These are phyloP conservation scores for Cadophora luteo-olivacea DNA, from an alignment of 2,329 filamentous ascomycete genomes.

Conservation along the genomic window DNA sequence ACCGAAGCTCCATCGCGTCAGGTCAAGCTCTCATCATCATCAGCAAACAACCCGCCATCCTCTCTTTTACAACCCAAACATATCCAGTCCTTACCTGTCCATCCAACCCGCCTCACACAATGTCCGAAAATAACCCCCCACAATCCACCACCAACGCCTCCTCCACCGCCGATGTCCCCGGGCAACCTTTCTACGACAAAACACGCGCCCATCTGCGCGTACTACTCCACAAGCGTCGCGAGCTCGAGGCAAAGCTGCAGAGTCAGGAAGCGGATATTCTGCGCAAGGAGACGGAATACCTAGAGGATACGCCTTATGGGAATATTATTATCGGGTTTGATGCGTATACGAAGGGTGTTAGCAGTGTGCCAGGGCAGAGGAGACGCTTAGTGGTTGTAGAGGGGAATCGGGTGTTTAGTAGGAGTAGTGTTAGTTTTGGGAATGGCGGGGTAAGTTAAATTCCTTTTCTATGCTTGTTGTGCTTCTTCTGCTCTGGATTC, in stretches of 20 bases:
- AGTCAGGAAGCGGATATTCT: constrained; percentile 78
- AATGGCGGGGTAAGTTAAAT: constrained; percentile 42
- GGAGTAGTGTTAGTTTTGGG: constrained; percentile 62
- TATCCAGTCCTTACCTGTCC: background rate
- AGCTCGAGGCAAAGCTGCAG: constrained; percentile 44
- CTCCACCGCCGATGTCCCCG: constrained; percentile 51
- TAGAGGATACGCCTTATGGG: constrained; percentile 86
- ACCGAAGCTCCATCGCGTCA: constrained; percentile 14
- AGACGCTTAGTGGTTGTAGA: constrained; percentile 71
- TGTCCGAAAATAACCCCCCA: constrained; percentile 56
- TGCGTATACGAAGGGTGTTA: constrained; percentile 91
- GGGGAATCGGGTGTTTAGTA: constrained; percentile 72
- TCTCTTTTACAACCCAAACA: constrained; percentile 1
- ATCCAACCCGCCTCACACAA: constrained; percentile 34
- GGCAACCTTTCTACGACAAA: constrained; percentile 74
- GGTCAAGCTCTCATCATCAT: constrained; percentile 4
- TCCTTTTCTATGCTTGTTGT: background rate
- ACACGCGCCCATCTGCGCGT: constrained; percentile 71
- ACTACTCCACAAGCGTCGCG: constrained; percentile 68
- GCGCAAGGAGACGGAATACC: constrained; percentile 83
- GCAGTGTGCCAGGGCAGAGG: constrained; percentile 63
- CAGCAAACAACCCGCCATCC: background rate
- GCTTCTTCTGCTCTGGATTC: background rate
- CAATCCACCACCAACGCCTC: constrained; percentile 43
- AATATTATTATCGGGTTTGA: constrained; percentile 99